Evolutionary conservation across 768 basidiomycete genomes (phyloP).

Genomic region (Artomyces pyxidatus): DNA sequence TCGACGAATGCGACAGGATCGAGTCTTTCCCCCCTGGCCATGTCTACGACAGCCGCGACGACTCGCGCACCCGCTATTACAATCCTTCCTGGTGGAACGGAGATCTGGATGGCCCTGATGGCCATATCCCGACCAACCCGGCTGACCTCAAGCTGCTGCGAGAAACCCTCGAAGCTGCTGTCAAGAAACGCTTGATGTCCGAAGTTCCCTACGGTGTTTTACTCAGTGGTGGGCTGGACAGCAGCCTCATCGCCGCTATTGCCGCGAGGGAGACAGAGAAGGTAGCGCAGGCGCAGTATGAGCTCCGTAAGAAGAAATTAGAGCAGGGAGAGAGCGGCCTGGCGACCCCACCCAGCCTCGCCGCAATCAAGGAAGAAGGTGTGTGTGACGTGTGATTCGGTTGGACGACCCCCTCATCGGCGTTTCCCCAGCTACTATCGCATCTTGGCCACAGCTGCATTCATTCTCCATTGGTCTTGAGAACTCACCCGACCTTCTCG

Average conservation of each 20-base stretch:
- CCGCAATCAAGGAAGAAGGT: constrained; percentile 46
- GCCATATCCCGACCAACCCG: constrained; percentile 46
- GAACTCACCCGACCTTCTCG: constrained; percentile 90
- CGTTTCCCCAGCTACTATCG: constrained; percentile 49
- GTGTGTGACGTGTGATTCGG: constrained; percentile 9
- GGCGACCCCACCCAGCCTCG: constrained; percentile 36
- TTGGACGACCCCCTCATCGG: background rate
- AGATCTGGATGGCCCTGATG: constrained; percentile 57
- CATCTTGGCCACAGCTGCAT: constrained; percentile 92
- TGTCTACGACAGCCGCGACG: constrained; percentile 81
- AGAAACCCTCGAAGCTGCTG: constrained; percentile 82
- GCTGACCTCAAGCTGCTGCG: constrained; percentile 66
- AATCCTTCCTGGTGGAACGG: constrained; percentile 83
- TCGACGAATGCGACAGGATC: constrained; percentile 89
- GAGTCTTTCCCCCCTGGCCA: constrained; percentile 97
- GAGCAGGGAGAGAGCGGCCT: constrained; percentile 48
- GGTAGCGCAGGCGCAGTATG: constrained; percentile 70
- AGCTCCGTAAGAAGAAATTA: constrained; percentile 55
- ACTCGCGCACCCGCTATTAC: constrained; percentile 77
- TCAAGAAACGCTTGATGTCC: constrained; percentile 92
- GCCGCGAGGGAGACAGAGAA: constrained; percentile 94
- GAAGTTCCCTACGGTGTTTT: constrained; percentile 98
- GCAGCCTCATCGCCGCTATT: constrained; percentile 91
- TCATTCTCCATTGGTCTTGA: constrained; percentile 96
- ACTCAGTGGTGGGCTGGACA: constrained; percentile 91